These are phyloP conservation scores for Phytophthora parvispora DNA, from an alignment of 352 stramenopile species.

Conservation along the genomic window DNA sequence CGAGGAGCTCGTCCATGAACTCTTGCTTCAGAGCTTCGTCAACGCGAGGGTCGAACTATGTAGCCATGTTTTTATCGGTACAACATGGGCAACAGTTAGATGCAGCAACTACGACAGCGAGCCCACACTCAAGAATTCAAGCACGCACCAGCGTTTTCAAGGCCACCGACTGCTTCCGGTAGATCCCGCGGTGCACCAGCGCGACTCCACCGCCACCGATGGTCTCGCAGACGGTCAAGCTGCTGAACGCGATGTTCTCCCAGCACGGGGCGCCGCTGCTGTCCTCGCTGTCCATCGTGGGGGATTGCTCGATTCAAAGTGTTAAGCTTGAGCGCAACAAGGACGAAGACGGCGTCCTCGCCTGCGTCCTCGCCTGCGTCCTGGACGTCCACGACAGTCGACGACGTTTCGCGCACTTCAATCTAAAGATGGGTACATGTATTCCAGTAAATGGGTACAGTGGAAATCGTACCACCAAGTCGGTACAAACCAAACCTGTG, in stretches of 20 bases:
- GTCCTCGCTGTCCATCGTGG: constrained; percentile 32
- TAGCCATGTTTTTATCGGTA: not conserved
- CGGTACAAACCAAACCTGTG: too few relatives aligned
- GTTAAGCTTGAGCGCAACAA: not conserved
- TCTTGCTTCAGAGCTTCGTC: constrained; percentile 90
- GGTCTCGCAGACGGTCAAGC: constrained; percentile 84
- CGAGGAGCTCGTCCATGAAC: constrained; percentile 95
- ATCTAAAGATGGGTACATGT: not conserved
- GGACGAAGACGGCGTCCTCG: not conserved
- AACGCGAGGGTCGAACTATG: constrained; percentile 88
- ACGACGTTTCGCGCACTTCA: not conserved
- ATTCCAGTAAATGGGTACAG: too few relatives aligned
- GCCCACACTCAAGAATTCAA: constrained; percentile 10
- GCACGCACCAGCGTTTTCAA: constrained; percentile 89
- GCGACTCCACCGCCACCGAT: constrained; percentile 93
- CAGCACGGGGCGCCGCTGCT: constrained; percentile 41
- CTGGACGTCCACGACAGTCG: not conserved
- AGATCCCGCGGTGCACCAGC: constrained; percentile 90
- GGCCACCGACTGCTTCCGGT: constrained; percentile 74
- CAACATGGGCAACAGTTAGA: not conserved
- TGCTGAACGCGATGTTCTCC: constrained; percentile 83
- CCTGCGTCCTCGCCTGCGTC: not conserved
- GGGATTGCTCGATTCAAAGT: not conserved
- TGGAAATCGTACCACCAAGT: too few relatives aligned
- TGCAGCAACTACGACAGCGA: constrained; percentile 12